Conservation (phyloP, 2,329 filamentous ascomycete genomes). For the Tolypocladium guangdongense region DNA sequence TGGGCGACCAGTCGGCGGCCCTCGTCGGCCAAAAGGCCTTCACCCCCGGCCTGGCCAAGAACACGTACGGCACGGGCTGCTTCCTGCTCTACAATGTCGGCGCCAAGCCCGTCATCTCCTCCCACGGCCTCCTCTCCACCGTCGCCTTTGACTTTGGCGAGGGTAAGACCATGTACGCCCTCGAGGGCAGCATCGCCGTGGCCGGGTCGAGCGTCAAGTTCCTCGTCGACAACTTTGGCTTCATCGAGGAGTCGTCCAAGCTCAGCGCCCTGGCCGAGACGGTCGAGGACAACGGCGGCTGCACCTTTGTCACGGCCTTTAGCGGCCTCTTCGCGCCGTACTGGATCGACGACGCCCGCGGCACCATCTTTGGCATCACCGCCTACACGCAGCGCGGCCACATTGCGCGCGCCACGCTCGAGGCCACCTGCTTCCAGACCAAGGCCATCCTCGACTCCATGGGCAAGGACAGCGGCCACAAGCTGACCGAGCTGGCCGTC, state of each 20-base stretch:
- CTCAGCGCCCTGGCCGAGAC: conserved; percentile 35
- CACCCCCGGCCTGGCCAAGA: conserved; percentile 65
- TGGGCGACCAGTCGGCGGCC: conserved; percentile 74
- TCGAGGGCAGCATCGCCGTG: conserved; percentile 69
- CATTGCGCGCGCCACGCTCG: conserved; percentile 68
- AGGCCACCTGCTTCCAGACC: conserved; percentile 75
- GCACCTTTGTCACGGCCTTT: conserved; percentile 70
- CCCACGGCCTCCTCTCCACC: conserved; percentile 64
- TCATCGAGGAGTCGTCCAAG: conserved; percentile 37
- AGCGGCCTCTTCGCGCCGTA: conserved; percentile 74
- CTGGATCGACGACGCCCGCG: conserved; percentile 75
- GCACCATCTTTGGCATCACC: conserved; percentile 70
- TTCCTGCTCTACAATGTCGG: conserved; percentile 80
- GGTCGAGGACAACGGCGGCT: conserved; percentile 59
- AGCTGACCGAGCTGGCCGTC: conserved; percentile 62
- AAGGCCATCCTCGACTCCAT: conserved; percentile 74
- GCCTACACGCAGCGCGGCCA: conserved; percentile 67
- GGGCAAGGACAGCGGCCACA: conserved; percentile 69
- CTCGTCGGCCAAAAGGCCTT: conserved; percentile 74
- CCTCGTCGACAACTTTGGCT: conserved; percentile 44
- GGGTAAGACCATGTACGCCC: conserved; percentile 57
- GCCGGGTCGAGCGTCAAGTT: conserved; percentile 69
- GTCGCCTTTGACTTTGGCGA: conserved; percentile 68
- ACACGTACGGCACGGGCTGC: conserved; percentile 78
- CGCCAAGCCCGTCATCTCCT: conserved; percentile 66